Percentiles rank a stretch among this genome's conserved stretches.
phyloP scores from a whole-genome alignment of 2,329 filamentous ascomycete species.

The Stachybotrys elegans region DNA sequence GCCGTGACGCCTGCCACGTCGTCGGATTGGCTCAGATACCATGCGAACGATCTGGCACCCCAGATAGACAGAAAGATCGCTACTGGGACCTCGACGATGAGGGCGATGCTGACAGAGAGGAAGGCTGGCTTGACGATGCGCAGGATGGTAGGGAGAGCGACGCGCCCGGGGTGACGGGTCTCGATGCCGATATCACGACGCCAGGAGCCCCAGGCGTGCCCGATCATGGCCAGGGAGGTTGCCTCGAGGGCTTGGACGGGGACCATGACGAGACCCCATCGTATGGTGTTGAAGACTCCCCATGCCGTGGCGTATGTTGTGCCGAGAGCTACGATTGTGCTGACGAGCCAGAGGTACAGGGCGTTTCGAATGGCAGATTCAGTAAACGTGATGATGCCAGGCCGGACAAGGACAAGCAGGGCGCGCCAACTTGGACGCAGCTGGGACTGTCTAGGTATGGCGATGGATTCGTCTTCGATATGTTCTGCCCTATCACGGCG shows the following conservation, averaged over 20 bases:
- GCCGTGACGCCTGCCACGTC: conserved; percentile 55
- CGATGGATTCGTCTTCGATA: conserved; percentile 3
- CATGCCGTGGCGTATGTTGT: conserved; percentile 65
- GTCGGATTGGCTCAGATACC: conserved; percentile 53
- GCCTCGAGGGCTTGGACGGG: conserved; percentile 63
- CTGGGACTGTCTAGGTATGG: conserved; percentile 7
- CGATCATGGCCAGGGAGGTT: conserved; percentile 59
- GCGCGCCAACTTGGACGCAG: conserved; percentile 34
- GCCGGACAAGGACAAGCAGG: conserved; percentile 46
- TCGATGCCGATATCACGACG: conserved; percentile 21
- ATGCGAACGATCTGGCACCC: conserved; percentile 56
- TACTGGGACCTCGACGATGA: conserved; percentile 56
- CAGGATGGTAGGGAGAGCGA: conserved; percentile 14
- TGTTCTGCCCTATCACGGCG: too few relatives aligned
- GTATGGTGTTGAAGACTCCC: conserved; percentile 69
- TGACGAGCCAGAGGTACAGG: conserved; percentile 66
- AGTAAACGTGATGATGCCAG: conserved; percentile 53
- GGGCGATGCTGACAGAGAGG: conserved; percentile 44
- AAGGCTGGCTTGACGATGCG: conserved; percentile 48
- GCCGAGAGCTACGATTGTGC: conserved; percentile 58
- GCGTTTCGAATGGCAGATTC: conserved; percentile 65
- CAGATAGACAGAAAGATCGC: conserved; percentile 57
- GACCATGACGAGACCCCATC: conserved; percentile 72
- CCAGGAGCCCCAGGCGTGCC: conserved; percentile 59
- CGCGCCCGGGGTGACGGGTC: conserved; percentile 10